phyloP scores from a whole-genome alignment of 495 filamentous ascomycete species.

The Xylaria bambusicola region DNA sequence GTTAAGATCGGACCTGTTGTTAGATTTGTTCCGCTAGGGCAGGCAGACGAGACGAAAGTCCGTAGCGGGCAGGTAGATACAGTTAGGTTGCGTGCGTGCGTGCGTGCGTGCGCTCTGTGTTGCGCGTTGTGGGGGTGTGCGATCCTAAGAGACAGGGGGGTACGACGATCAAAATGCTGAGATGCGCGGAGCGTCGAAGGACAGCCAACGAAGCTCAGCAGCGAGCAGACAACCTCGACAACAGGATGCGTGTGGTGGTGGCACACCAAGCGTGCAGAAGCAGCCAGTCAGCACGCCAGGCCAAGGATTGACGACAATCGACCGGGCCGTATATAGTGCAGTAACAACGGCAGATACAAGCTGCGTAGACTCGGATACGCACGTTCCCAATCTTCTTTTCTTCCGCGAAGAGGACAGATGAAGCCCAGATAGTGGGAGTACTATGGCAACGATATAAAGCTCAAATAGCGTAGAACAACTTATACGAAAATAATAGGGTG shows the following conservation, averaged over 20 bases:
- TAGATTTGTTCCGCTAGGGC: slow-evolving; percentile 27
- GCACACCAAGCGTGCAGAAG: slow-evolving; percentile 12
- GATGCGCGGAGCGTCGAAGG: slow-evolving; percentile 18
- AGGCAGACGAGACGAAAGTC: slow-evolving; percentile 14
- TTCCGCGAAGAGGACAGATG: neutral
- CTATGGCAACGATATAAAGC: neutral
- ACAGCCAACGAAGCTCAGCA: slow-evolving; percentile 7
- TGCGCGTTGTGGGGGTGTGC: slow-evolving; percentile 39
- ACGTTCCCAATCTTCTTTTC: neutral
- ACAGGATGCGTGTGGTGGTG: slow-evolving; percentile 7
- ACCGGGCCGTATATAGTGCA: slow-evolving; percentile 7
- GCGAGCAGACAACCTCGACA: slow-evolving; percentile 18
- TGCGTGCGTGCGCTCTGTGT: slow-evolving; percentile 27
- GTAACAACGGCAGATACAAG: slow-evolving; percentile 8
- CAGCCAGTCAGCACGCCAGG: slow-evolving; percentile 18
- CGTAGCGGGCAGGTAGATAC: slow-evolving; percentile 10
- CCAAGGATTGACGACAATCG: slow-evolving; percentile 12
- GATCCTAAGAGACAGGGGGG: slow-evolving; percentile 34
- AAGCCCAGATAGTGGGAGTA: neutral
- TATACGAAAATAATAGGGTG: neutral
- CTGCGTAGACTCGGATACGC: slow-evolving; percentile 3
- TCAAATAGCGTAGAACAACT: neutral
- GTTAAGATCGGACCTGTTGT: slow-evolving; percentile 31
- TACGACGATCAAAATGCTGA: slow-evolving; percentile 34
- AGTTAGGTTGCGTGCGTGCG: too few relatives aligned